Conservation (phyloP, 2,329 filamentous ascomycete species). For the Pestalotiopsis sp. region DNA sequence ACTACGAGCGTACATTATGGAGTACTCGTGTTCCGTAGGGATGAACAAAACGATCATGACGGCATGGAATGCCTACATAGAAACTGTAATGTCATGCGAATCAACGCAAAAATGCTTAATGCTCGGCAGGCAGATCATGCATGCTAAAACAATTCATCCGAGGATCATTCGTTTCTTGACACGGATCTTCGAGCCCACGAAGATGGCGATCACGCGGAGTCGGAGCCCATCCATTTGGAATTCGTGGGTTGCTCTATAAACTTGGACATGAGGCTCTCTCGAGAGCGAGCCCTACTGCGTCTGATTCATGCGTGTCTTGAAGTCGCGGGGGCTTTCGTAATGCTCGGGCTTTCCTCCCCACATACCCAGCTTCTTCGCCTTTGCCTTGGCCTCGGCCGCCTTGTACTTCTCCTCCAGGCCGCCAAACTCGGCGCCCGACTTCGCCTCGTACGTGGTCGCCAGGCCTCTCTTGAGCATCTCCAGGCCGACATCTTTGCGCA, state of each 20-base stretch:
- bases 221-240: background rate
- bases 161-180: background rate
- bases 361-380: constrained; percentile 66
- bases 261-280: background rate
- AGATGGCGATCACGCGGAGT: background rate
- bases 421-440: constrained; percentile 86
- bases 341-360: constrained; percentile 68
- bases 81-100: background rate
- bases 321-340: constrained; percentile 85
- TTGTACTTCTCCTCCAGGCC: constrained; percentile 66
- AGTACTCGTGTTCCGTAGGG: background rate
- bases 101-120: background rate
- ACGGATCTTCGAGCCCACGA: background rate
- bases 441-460: constrained; percentile 93
- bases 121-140: background rate
- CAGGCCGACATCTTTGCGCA: constrained; percentile 79
- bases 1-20: background rate
- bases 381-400: constrained; percentile 67
- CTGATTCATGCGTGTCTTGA: constrained; percentile 63
- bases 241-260: background rate
- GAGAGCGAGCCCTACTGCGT: constrained; percentile 21
- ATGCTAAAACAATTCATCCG: background rate
- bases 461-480: constrained; percentile 86
- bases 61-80: background rate
- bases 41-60: background rate